Evolutionary conservation across 495 filamentous ascomycete genomes (phyloP).

Genomic region (Thozetella sp.): DNA sequence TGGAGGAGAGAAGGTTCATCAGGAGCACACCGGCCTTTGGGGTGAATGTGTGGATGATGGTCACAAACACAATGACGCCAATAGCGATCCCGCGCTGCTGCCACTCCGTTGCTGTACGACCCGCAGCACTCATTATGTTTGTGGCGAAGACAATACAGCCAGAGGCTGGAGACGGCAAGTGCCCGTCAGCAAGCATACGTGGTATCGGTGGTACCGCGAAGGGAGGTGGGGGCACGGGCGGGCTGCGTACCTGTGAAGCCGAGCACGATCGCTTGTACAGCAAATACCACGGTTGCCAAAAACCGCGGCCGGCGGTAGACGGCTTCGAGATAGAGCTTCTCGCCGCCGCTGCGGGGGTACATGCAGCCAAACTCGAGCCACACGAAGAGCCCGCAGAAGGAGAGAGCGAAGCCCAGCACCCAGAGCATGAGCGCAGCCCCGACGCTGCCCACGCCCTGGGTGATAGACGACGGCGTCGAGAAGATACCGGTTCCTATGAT

Average conservation of each 20-base stretch:
- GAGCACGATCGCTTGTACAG: conserved; percentile 42
- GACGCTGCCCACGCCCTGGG: conserved; percentile 34
- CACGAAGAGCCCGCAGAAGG: conserved; percentile 34
- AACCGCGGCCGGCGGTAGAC: conserved; percentile 54
- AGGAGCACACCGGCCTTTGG: conserved; percentile 51
- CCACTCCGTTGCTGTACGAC: conserved; percentile 44
- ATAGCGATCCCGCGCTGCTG: conserved; percentile 43
- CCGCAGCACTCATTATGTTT: conserved; percentile 19
- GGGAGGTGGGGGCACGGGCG: neutral
- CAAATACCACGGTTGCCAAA: conserved; percentile 52
- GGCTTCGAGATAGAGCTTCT: conserved; percentile 55
- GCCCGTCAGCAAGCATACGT: neutral
- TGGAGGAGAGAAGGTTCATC: conserved; percentile 48
- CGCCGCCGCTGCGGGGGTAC: conserved; percentile 30
- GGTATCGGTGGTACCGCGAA: neutral
- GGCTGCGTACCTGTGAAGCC: conserved; percentile 12
- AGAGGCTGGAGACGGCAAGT: neutral
- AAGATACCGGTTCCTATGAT: conserved; percentile 34
- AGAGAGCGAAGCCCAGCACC: conserved; percentile 36
- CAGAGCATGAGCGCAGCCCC: conserved; percentile 40
- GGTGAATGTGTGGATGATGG: conserved; percentile 47
- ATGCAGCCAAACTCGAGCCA: conserved; percentile 42
- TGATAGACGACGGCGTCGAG: conserved; percentile 34
- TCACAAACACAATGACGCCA: conserved; percentile 45
- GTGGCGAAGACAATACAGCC: conserved; percentile 43